phyloP scores from a whole-genome alignment of 371 early-diverging fungal genomes.

The Pancytospora philotis region DNA sequence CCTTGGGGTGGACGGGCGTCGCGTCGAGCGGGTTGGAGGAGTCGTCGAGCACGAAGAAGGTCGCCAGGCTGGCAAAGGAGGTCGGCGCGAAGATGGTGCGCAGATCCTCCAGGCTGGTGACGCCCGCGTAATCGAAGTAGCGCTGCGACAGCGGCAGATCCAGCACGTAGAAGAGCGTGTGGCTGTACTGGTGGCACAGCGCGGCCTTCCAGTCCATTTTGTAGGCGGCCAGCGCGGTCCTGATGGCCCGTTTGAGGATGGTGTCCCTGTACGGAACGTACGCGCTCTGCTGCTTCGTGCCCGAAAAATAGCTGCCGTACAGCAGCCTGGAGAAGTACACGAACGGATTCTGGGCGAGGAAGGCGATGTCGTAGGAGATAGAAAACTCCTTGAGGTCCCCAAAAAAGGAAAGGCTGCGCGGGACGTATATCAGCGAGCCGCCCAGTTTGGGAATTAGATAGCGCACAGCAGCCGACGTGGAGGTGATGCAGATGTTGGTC shows the following conservation, averaged over 20 bases:
- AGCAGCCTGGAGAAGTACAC: constrained; percentile 20
- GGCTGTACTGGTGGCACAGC: neutral
- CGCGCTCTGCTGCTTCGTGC: neutral
- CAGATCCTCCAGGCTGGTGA: neutral
- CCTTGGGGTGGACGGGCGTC: constrained; percentile 7
- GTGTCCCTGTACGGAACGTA: neutral
- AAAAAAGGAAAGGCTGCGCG: neutral
- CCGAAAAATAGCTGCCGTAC: neutral
- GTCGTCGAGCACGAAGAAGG: constrained; percentile 5
- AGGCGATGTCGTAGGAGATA: constrained; percentile 3
- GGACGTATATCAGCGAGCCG: neutral
- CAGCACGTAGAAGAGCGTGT: constrained; percentile 11
- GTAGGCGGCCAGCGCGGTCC: neutral
- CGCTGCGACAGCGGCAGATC: neutral
- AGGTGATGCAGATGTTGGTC: constrained; percentile 9
- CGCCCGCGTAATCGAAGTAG: constrained; percentile 8
- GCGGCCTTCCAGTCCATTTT: constrained; percentile 25
- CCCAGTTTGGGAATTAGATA: constrained; percentile 8
- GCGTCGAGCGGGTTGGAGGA: constrained; percentile 7
- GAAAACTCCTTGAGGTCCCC: constrained; percentile 24
- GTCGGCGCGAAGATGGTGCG: neutral
- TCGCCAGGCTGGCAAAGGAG: neutral
- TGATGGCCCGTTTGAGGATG: constrained; percentile 1
- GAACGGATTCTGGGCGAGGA: constrained; percentile 20
- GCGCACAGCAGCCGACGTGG: neutral